Conservation (phyloP, 2,329 filamentous ascomycete species). For the Penicillium sp. region DNA sequence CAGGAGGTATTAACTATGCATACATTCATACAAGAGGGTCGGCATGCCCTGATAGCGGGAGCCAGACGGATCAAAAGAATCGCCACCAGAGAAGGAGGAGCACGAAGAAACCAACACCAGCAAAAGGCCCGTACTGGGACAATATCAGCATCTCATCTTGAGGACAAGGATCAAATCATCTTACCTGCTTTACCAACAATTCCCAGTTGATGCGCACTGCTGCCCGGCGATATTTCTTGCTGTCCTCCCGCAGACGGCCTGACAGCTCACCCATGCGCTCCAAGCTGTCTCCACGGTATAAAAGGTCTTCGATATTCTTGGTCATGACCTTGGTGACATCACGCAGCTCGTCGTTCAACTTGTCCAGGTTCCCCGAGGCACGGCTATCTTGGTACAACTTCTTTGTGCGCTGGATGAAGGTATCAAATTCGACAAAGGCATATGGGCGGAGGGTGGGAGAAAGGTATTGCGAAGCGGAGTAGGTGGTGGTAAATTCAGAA, state of each 20-base stretch:
- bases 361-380: slow-evolving; percentile 86
- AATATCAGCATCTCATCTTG: slow-evolving; percentile 21
- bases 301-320: slow-evolving; percentile 97
- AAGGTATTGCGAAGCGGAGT: slow-evolving; percentile 69
- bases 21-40: slow-evolving; percentile 33
- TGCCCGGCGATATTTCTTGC: slow-evolving; percentile 86
- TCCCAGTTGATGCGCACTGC: slow-evolving; percentile 98
- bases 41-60: slow-evolving; percentile 5
- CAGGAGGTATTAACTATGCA: slow-evolving; percentile 34
- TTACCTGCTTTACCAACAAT: slow-evolving; percentile 78
- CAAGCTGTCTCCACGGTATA: slow-evolving; percentile 89
- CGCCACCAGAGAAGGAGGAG: slow-evolving; percentile 86
- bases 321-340: slow-evolving; percentile 99
- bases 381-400: slow-evolving; percentile 90
- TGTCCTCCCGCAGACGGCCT: slow-evolving; percentile 80
- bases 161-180: slow-evolving; percentile 14
- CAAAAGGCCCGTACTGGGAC: slow-evolving; percentile 77
- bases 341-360: slow-evolving; percentile 92
- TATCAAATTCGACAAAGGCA: slow-evolving; percentile 97
- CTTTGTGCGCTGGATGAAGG: slow-evolving; percentile 88
- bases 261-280: slow-evolving; percentile 97
- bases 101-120: slow-evolving; percentile 72
- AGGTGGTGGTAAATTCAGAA: slow-evolving; percentile 83
- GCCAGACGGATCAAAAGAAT: slow-evolving; percentile 62
- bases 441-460: slow-evolving; percentile 77